Evolutionary conservation across 805 yeast species (phyloP).

Genomic region (Gaillardinia entomophila): DNA sequence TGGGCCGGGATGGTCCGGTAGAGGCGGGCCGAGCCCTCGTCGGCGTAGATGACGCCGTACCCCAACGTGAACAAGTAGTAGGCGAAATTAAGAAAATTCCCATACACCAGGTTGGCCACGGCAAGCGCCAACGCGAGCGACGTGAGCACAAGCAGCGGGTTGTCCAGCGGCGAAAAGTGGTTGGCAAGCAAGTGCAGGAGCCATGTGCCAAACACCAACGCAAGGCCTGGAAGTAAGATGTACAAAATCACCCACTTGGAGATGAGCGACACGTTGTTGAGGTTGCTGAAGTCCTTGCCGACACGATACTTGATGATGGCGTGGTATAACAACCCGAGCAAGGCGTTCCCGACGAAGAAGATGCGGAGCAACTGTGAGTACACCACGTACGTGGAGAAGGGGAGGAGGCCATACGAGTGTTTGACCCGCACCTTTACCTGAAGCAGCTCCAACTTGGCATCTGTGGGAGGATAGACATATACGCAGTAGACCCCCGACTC

Average conservation of each 20-base stretch:
- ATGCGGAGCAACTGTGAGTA: conserved; percentile 12
- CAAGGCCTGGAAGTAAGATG: conserved; percentile 15
- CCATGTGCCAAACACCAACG: not conserved
- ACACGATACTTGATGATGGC: conserved; percentile 19
- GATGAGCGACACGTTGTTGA: conserved; percentile 22
- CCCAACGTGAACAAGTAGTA: conserved; percentile 28
- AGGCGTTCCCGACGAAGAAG: conserved; percentile 8
- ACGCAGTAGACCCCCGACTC: conserved; percentile 26
- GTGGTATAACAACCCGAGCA: conserved; percentile 16
- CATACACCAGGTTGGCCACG: conserved; percentile 5
- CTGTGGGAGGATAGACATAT: conserved; percentile 18
- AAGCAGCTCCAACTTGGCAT: conserved; percentile 4
- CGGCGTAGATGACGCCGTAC: conserved; percentile 27
- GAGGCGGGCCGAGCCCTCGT: conserved; percentile 13
- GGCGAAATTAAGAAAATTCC: conserved; percentile 5
- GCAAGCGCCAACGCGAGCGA: conserved; percentile 1
- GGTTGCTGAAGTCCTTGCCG: conserved; percentile 20
- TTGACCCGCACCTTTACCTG: conserved; percentile 13
- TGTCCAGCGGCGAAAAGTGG: conserved; percentile 4
- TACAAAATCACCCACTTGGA: conserved; percentile 22
- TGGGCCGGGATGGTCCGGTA: conserved; percentile 17
- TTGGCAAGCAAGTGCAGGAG: conserved; percentile 6
- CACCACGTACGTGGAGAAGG: conserved; percentile 8
- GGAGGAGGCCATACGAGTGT: conserved; percentile 21
- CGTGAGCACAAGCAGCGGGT: conserved; percentile 1